These are phyloP conservation scores for Fomitopsis pulvina DNA, from an alignment of 768 basidiomycete species.

Conservation along the genomic window DNA sequence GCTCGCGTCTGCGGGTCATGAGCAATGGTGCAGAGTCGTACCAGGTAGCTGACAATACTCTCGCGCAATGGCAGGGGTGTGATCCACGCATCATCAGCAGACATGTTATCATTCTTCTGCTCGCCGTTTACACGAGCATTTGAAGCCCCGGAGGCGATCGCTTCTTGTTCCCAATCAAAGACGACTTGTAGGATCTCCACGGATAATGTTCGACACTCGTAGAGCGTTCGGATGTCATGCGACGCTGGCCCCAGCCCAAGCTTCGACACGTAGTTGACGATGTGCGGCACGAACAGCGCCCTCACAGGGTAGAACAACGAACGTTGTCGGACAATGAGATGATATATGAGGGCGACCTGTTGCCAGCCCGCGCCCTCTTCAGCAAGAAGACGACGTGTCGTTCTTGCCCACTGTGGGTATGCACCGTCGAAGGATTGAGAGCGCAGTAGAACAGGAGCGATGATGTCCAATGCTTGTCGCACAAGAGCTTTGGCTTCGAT, in stretches of 20 bases:
- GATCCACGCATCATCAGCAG: constrained; percentile 39
- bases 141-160: constrained; percentile 19
- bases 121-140: constrained; percentile 9
- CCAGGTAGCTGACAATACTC: constrained; percentile 89
- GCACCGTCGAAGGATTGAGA: constrained; percentile 51
- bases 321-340: constrained; percentile 86
- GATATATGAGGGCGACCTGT: constrained; percentile 78
- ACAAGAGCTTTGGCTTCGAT: constrained; percentile 73
- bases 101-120: neutral
- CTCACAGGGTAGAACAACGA: constrained; percentile 91
- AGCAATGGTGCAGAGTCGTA: constrained; percentile 77
- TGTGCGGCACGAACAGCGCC: constrained; percentile 87
- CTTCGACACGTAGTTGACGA: constrained; percentile 84
- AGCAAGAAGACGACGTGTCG: constrained; percentile 75
- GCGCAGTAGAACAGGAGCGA: constrained; percentile 76
- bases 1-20: constrained; percentile 41
- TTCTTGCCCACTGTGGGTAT: constrained; percentile 75
- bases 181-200: constrained; percentile 90
- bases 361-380: constrained; percentile 76
- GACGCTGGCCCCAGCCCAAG: constrained; percentile 70
- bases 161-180: constrained; percentile 87
- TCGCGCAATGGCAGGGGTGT: constrained; percentile 80
- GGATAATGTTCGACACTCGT: constrained; percentile 80
- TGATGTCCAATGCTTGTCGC: constrained; percentile 79
- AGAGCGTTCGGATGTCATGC: constrained; percentile 24